A percentile compares a stretch with the other conserved stretches of the same genome.
Evolutionary conservation across 495 filamentous ascomycete genomes (phyloP).

Genomic region (Chaetomium fimeti): DNA sequence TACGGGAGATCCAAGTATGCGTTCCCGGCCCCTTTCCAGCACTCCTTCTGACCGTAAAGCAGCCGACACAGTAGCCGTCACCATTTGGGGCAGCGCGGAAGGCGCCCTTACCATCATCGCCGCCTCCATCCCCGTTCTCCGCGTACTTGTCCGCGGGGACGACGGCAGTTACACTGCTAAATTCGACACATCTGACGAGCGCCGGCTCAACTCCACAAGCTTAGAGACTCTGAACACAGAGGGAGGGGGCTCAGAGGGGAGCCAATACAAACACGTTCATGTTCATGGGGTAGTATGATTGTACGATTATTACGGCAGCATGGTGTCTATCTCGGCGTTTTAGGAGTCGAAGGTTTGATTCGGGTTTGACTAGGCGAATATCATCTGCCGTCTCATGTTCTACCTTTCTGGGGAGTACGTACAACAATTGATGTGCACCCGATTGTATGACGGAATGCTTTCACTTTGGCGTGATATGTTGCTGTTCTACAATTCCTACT

Average conservation of each 20-base stretch:
- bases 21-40: not conserved
- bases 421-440: no score
- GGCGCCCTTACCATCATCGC: conserved; percentile 40
- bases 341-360: not conserved
- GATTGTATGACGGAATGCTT: no score
- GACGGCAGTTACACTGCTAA: not conserved
- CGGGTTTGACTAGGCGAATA: not conserved
- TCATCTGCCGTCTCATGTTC: not conserved
- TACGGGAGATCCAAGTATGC: conserved; percentile 24
- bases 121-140: conserved; percentile 39
- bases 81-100: conserved; percentile 37
- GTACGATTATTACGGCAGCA: not conserved
- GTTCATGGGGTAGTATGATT: not conserved
- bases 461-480: no score
- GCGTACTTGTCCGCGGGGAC: conserved; percentile 27
- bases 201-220: conserved; percentile 5
- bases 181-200: conserved; percentile 15
- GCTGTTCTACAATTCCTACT: no score
- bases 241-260: not conserved
- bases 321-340: not conserved
- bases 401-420: not conserved
- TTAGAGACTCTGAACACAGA: not conserved
- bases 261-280: not conserved
- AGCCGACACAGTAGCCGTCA: conserved; percentile 35
- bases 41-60: conserved; percentile 7